Conservation (phyloP, 208 protist species). For the Perkinsela sp. region DNA sequence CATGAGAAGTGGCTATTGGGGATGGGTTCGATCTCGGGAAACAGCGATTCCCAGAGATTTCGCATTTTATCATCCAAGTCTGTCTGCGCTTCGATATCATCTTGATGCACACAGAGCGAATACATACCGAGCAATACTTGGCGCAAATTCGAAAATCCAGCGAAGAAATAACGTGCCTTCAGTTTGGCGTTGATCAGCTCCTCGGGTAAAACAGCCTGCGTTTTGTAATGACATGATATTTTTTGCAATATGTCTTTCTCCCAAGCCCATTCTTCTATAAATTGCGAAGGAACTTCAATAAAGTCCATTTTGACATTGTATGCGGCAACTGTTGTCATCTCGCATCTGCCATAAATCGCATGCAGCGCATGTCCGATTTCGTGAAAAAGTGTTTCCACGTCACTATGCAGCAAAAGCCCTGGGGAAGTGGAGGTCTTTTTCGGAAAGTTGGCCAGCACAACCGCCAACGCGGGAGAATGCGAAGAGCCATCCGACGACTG, state of each 20-base stretch:
- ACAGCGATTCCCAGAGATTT: neutral
- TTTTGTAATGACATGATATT: slow-evolving; percentile 48
- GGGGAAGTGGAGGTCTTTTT: slow-evolving; percentile 22
- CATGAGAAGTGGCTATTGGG: slow-evolving; percentile 29
- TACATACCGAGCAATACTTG: slow-evolving; percentile 42
- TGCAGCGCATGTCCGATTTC: slow-evolving; percentile 64
- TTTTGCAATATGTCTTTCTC: slow-evolving; percentile 29
- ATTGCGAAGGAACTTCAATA: slow-evolving; percentile 58
- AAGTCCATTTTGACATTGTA: slow-evolving; percentile 48
- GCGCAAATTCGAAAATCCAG: slow-evolving; percentile 20
- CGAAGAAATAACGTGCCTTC: slow-evolving; percentile 32
- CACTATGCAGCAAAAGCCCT: slow-evolving; percentile 30
- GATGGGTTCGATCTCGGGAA: slow-evolving; percentile 18
- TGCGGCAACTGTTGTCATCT: slow-evolving; percentile 35
- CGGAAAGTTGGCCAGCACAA: slow-evolving; percentile 49
- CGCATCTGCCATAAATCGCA: slow-evolving; percentile 25
- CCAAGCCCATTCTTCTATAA: slow-evolving; percentile 65
- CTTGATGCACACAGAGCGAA: slow-evolving; percentile 27
- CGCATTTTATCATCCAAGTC: slow-evolving; percentile 20
- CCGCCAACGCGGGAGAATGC: slow-evolving; percentile 19
- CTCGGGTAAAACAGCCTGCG: slow-evolving; percentile 20
- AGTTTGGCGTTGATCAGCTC: slow-evolving; percentile 37
- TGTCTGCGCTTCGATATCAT: slow-evolving; percentile 16
- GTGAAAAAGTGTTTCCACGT: slow-evolving; percentile 60
- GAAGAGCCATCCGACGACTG: slow-evolving; percentile 12